Conservation (phyloP, 176 grass and related monocot genomes). For the Stipa capillata region DNA sequence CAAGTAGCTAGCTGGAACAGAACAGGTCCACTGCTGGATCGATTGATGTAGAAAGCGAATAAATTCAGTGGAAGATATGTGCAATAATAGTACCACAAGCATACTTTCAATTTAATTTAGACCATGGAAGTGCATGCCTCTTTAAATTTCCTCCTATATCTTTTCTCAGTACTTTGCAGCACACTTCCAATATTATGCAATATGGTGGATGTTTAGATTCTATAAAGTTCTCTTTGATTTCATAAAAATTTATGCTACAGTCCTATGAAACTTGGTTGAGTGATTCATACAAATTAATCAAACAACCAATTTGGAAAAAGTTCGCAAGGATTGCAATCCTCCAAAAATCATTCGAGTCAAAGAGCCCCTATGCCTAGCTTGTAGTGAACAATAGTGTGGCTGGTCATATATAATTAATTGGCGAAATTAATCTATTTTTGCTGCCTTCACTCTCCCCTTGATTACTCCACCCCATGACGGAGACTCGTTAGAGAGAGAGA, state of each 20-base stretch:
- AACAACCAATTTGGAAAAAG: too few relatives aligned
- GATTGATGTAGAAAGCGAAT: constrained; percentile 10
- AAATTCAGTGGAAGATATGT: constrained; percentile 12
- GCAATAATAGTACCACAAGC: neutral
- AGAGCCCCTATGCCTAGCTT: neutral
- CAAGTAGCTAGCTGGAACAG: neutral
- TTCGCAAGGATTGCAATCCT: too few relatives aligned
- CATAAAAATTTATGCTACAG: too few relatives aligned
- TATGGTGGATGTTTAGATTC: too few relatives aligned
- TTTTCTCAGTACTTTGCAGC: neutral
- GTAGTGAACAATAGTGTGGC: neutral
- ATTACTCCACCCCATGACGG: neutral
- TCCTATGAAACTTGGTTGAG: too few relatives aligned
- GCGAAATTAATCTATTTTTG: neutral
- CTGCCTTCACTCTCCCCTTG: neutral
- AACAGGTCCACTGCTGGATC: neutral
- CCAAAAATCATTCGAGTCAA: too few relatives aligned
- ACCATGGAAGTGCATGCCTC: neutral
- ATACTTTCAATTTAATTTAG: neutral
- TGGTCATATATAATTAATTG: neutral
- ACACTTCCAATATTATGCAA: neutral
- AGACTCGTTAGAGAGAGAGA: neutral
- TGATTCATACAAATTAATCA: too few relatives aligned
- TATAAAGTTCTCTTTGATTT: too few relatives aligned
- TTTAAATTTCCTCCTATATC: neutral